Conservation (phyloP, 139 green algal genomes). For the Volvox reticuliferus region DNA sequence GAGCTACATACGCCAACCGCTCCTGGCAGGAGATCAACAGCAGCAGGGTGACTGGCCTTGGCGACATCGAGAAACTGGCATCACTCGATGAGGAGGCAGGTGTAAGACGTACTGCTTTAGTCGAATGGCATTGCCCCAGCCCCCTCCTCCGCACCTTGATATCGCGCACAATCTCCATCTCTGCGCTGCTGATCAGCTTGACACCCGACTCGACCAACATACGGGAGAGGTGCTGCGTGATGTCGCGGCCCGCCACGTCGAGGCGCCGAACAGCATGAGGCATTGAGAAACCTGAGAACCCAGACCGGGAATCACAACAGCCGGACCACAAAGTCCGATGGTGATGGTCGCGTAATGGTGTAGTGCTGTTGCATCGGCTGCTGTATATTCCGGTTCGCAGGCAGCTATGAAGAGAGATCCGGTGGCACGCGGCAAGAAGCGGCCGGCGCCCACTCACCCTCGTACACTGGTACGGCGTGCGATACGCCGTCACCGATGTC, state of each 20-base stretch:
- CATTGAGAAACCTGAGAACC: slow-evolving; percentile 89
- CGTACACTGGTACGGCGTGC: slow-evolving; percentile 96
- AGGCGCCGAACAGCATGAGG: slow-evolving; percentile 93
- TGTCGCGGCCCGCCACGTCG: slow-evolving; percentile 93
- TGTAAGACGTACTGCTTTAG: background rate
- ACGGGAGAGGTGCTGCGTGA: slow-evolving; percentile 94
- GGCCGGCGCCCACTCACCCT: slow-evolving; percentile 61
- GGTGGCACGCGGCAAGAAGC: too few species aligned
- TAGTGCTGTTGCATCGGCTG: too few species aligned
- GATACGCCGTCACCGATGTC: slow-evolving; percentile 91
- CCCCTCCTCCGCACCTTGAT: slow-evolving; percentile 63
- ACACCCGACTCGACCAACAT: slow-evolving; percentile 90
- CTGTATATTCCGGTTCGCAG: too few species aligned
- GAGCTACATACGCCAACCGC: slow-evolving; percentile 95
- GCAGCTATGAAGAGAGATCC: too few species aligned
- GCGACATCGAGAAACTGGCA: background rate
- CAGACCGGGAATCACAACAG: too few species aligned
- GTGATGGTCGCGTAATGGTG: too few species aligned
- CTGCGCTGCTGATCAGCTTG: slow-evolving; percentile 92
- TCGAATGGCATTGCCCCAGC: too few species aligned
- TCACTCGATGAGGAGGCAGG: background rate
- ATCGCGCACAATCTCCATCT: slow-evolving; percentile 95
- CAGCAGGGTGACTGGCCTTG: background rate
- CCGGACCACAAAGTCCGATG: too few species aligned
- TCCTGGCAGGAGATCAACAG: slow-evolving; percentile 72